These are phyloP conservation scores for Lentinula aciculospora DNA, from an alignment of 768 basidiomycete species.

Conservation along the genomic window DNA sequence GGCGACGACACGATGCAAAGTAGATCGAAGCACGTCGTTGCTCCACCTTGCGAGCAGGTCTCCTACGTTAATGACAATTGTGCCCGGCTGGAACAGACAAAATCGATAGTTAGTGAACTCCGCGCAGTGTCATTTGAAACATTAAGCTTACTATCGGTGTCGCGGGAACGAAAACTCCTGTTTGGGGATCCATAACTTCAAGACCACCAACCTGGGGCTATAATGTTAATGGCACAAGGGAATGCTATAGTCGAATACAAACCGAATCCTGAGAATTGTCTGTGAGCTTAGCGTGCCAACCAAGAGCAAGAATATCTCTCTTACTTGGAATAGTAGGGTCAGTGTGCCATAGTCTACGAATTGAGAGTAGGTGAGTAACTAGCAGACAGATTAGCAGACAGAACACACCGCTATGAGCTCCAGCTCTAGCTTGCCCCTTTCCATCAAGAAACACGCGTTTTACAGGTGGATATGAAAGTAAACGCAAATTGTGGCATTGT, in stretches of 20 bases:
- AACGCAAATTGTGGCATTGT: conserved; percentile 75
- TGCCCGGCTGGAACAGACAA: conserved; percentile 50
- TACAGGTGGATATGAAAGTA: conserved; percentile 80
- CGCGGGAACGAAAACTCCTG: conserved; percentile 64
- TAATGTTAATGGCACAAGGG: background rate
- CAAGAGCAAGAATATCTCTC: background rate
- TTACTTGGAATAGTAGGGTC: conserved; percentile 71
- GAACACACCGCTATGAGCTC: conserved; percentile 68
- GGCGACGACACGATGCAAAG: conserved; percentile 79
- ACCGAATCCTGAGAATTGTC: background rate
- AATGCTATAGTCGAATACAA: background rate
- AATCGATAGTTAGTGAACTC: no score
- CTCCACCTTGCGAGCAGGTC: conserved; percentile 82
- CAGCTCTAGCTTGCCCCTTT: conserved; percentile 75
- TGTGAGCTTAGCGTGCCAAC: background rate
- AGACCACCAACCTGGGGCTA: conserved; percentile 64
- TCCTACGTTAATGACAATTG: conserved; percentile 79
- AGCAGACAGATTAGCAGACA: background rate
- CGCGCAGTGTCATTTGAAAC: no score
- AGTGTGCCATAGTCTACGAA: conserved; percentile 73
- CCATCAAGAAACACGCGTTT: conserved; percentile 47
- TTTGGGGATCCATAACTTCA: conserved; percentile 78
- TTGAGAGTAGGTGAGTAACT: background rate
- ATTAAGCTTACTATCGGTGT: conserved; percentile 55
- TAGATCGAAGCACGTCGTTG: conserved; percentile 74